A percentile compares a stretch with the other conserved stretches of the same genome.
These are phyloP conservation scores for Phalaenopsis hybrid DNA, from an alignment of 116 monocot species.

Conservation along the genomic window DNA sequence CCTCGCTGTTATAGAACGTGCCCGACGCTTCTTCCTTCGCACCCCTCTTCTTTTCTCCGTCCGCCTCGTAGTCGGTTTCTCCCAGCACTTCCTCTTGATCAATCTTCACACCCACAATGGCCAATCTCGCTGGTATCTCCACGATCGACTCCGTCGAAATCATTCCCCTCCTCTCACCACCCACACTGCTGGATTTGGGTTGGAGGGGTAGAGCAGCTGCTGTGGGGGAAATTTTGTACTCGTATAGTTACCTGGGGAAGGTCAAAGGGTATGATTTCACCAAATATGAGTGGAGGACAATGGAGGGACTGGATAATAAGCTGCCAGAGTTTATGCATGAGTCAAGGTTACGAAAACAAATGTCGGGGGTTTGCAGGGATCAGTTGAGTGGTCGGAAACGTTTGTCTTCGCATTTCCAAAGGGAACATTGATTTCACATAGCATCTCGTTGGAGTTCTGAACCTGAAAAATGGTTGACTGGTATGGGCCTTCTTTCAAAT, in stretches of 20 bases:
- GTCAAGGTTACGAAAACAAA: conserved; percentile 15
- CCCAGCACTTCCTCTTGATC: conserved; percentile 29
- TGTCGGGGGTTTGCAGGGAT: conserved; percentile 35
- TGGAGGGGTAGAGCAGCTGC: no score
- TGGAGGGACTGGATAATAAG: no score
- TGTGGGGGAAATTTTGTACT: no score
- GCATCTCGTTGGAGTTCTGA: conserved; percentile 53
- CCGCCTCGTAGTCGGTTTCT: conserved; percentile 28
- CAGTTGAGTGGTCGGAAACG: conserved; percentile 36
- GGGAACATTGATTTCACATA: conserved; percentile 44
- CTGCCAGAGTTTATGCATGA: no score
- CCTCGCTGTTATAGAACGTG: conserved; percentile 44
- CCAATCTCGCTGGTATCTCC: no score
- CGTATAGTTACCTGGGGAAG: no score
- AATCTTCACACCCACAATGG: conserved; percentile 25
- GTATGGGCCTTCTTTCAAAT: no score
- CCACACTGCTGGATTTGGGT: no score
- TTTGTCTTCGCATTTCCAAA: conserved; percentile 20
- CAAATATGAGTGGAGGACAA: no score
- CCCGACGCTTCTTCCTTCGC: conserved; percentile 40
- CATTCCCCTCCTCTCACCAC: no score
- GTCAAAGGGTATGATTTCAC: no score
- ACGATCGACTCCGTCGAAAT: no score
- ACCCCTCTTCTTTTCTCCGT: conserved; percentile 36
- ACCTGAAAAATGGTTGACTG: background rate